Percentiles rank a stretch among this genome's conserved stretches.
phyloP scores from a whole-genome alignment of 192 early-diverging fungal species.

The Rhizophlyctis rosea region DNA sequence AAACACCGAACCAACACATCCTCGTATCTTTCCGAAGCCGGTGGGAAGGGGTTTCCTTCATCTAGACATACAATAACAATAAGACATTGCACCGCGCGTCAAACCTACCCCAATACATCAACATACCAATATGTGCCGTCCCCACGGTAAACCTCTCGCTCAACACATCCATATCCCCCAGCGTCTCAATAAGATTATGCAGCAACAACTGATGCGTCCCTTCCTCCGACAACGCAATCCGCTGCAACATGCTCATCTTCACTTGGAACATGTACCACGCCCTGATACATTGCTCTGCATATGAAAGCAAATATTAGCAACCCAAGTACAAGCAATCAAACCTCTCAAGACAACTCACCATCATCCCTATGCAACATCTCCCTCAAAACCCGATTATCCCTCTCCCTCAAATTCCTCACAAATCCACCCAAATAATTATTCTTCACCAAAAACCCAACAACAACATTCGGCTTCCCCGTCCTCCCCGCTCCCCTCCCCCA shows the following conservation, averaged over 20 bases:
- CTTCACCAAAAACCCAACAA: constrained; percentile 37
- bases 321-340: background rate
- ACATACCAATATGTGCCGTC: no score
- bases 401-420: constrained; percentile 33
- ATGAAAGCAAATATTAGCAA: background rate
- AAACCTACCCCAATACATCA: no score
- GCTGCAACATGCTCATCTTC: constrained; percentile 77
- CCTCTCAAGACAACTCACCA: constrained; percentile 19
- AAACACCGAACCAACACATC: constrained; percentile 60
- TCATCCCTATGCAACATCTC: constrained; percentile 28
- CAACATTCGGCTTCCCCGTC: constrained; percentile 5
- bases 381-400: constrained; percentile 38
- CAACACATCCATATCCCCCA: constrained; percentile 72
- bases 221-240: constrained; percentile 68
- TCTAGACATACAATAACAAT: no score
- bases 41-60: no score
- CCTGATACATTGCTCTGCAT: constrained; percentile 2
- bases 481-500: background rate
- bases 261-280: constrained; percentile 73
- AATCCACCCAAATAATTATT: constrained; percentile 51
- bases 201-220: constrained; percentile 78
- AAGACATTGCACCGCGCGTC: no score
- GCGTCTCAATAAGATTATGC: constrained; percentile 72
- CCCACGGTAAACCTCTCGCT: no score
- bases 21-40: constrained; percentile 56